Percentiles rank a stretch among this genome's conserved stretches.
These are phyloP conservation scores for Colletotrichum ledebouriae DNA, from an alignment of 2,329 filamentous ascomycete genomes.

Conservation along the genomic window DNA sequence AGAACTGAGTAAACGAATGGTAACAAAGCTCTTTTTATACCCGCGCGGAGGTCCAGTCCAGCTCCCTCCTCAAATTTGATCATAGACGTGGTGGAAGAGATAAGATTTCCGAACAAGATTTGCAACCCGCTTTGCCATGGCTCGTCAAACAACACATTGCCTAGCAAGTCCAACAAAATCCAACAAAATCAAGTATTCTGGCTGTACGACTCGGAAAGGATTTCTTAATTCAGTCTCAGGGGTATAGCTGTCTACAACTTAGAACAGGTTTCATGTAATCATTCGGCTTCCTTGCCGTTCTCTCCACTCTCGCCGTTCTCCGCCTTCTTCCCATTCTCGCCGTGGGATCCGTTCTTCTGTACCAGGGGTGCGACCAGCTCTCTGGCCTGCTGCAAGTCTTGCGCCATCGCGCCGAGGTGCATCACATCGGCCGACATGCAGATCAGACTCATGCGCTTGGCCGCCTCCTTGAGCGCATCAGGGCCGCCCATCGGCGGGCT, in stretches of 20 bases:
- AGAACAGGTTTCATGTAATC: neutral
- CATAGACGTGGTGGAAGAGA: too few relatives aligned
- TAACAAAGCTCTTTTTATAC: too few relatives aligned
- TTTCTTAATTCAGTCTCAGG: conserved; percentile 6
- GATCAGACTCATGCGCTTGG: conserved; percentile 47
- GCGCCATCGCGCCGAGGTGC: conserved; percentile 44
- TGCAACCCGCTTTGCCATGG: too few relatives aligned
- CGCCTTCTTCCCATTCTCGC: conserved; percentile 8
- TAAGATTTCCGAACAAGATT: too few relatives aligned
- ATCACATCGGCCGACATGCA: conserved; percentile 45
- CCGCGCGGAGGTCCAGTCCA: too few relatives aligned
- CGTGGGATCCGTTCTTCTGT: conserved; percentile 25
- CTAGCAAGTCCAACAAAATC: too few relatives aligned
- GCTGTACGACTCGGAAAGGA: too few relatives aligned
- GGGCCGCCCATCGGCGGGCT: conserved; percentile 45
- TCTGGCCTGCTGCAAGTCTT: conserved; percentile 42
- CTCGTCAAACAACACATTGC: too few relatives aligned
- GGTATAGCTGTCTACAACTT: conserved; percentile 23
- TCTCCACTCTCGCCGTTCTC: conserved; percentile 28
- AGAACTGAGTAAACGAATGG: too few relatives aligned
- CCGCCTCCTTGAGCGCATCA: conserved; percentile 46
- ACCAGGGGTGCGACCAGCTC: conserved; percentile 11
- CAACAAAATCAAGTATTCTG: too few relatives aligned
- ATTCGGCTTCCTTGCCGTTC: conserved; percentile 27
- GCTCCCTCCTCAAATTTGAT: too few relatives aligned